phyloP scores from a whole-genome alignment of 2,329 filamentous ascomycete genomes.

The Chalaropsis ovoidea region DNA sequence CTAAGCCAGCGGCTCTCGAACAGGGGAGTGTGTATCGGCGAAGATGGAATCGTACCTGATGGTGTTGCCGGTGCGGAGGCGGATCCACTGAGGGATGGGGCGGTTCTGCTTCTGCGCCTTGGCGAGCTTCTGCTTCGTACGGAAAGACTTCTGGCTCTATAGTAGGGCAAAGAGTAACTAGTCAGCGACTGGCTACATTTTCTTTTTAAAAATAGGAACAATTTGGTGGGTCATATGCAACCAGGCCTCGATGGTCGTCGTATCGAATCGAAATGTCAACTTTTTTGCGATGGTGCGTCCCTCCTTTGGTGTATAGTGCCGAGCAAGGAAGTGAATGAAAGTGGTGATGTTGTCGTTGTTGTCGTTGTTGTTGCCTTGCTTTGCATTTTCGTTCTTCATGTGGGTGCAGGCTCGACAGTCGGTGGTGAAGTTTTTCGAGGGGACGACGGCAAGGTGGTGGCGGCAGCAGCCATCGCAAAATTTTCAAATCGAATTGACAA shows the following conservation, averaged over 20 bases:
- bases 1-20: neutral
- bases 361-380: too few species aligned
- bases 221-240: neutral
- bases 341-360: too few species aligned
- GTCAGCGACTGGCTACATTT: slow-evolving; percentile 24
- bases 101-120: slow-evolving; percentile 99
- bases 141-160: slow-evolving; percentile 99
- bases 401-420: neutral
- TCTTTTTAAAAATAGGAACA: neutral
- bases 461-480: slow-evolving; percentile 16
- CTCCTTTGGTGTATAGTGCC: neutral
- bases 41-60: slow-evolving; percentile 62
- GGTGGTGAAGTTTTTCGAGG: neutral
- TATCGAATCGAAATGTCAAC: neutral
- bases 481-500: slow-evolving; percentile 20
- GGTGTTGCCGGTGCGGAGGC: slow-evolving; percentile 95
- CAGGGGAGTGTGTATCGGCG: neutral
- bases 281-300: slow-evolving; percentile 6
- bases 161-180: slow-evolving; percentile 24
- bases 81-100: slow-evolving; percentile 99
- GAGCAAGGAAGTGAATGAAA: neutral
- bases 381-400: neutral
- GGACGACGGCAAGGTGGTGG: slow-evolving; percentile 8
- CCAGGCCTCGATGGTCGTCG: slow-evolving; percentile 2
- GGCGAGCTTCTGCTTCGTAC: slow-evolving; percentile 99